phyloP scores from a whole-genome alignment of 1,139 yeast species.

The Candida pseudoviswanathii region DNA sequence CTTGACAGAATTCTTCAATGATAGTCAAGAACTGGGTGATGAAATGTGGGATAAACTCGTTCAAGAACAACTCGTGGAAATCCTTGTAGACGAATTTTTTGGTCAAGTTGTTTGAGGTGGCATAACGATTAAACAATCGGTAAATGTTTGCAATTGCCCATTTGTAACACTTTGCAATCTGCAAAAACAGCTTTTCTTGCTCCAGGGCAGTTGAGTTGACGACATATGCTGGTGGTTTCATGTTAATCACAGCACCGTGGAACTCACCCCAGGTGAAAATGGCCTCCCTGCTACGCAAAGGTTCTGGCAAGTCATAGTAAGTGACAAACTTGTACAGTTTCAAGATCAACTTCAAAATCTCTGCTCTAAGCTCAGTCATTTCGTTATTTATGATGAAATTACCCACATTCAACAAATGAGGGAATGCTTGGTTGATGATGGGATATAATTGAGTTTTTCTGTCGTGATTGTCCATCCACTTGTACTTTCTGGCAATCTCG shows the following conservation, averaged over 20 bases:
- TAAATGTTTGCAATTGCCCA: conserved; percentile 86
- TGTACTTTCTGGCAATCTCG: conserved; percentile 72
- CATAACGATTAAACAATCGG: conserved; percentile 76
- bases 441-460: conserved; percentile 59
- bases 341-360: conserved; percentile 73
- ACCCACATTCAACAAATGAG: conserved; percentile 69
- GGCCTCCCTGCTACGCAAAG: conserved; percentile 60
- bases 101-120: conserved; percentile 46
- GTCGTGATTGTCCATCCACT: conserved; percentile 71
- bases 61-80: conserved; percentile 50
- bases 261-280: conserved; percentile 76
- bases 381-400: conserved; percentile 47
- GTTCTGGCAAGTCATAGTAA: conserved; percentile 73
- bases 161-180: conserved; percentile 71
- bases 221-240: conserved; percentile 56
- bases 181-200: conserved; percentile 39
- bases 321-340: conserved; percentile 84
- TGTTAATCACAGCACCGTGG: conserved; percentile 68
- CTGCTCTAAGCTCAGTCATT: conserved; percentile 58
- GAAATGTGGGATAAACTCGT: conserved; percentile 73
- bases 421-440: conserved; percentile 66
- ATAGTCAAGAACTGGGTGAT: conserved; percentile 63
- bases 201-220: conserved; percentile 29
- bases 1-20: conserved; percentile 72
- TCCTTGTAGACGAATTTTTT: conserved; percentile 53